Evolutionary conservation across 306 rosid species (phyloP), one percentile per base, ranked within the genome.

Genomic region (Ormosia semicastrata): DNA sequence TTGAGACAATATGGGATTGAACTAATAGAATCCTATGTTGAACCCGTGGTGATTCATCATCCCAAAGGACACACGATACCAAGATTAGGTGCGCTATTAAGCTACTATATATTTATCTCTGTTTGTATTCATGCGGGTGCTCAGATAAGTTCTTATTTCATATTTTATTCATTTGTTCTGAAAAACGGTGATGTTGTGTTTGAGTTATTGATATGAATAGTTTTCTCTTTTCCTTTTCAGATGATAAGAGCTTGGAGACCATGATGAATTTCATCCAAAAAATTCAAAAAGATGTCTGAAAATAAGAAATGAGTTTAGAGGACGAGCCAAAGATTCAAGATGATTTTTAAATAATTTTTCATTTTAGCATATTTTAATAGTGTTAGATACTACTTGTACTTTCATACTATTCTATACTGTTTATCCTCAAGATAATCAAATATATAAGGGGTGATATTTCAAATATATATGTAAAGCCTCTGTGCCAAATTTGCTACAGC

Each of bases 51-150:
- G 17, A 89, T 94, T 81, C 86, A 89, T 79, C 98, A 94, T 68
- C 93, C 97, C 34, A 92, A 92, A 74, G 98, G 97, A 75, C 98
- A 94, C 76, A 92, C 94, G 2, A 62, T 92, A 40, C 96, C 98
- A 32, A 88, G 96, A 85, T 83, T 94, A 18, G 94, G 94, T 92
- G 40, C 11, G 69, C 3, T 15, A 43, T 10, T 56, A 34, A 82
- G 44, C 66, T 13, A 7, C 5, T 18, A 3, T 53, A 44, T 49
- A 36, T 69, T 17, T 52, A 24, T 70, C 66, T 79, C 5, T 41
- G 2, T 53, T 34, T 53, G 46, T 15, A 58, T 71, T 53, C 7
- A 33, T 44, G 69, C 12, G 24, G 4, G 53, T 40, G 1, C 39
- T 11, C 11, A 41, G 3, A 76, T 33, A 60, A 6, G 62, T 76